Base-by-base conservation (phyloP, 176 grass and related monocot genomes). In the Poa annua region DNA sequence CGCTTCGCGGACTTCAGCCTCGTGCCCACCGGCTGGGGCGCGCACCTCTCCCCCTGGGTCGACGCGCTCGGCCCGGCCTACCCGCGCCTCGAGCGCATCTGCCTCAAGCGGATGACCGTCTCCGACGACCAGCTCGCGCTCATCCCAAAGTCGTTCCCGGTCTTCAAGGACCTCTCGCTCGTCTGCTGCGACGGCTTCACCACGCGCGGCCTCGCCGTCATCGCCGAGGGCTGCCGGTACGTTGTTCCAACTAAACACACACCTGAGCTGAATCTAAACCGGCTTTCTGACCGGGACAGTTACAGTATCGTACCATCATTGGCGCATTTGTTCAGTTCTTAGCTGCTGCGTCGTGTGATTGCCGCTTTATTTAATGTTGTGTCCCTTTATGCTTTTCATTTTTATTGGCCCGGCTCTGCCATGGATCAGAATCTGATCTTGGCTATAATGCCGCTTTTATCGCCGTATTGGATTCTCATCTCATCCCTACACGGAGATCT, bases 171-270 rank as follows among this genome's bases (percentile, higher is more conserved):
- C 19, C 91, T 98, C 80, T 84, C 91, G 33, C 88, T 98, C 10
- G 87, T 95, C 25, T 94, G 90, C 91, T 98, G 96, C 55, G 96
- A 98, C 38, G 96, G 96, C 1, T 98, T 98, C 85, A 91, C 90
- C 92, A 98, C 96, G 3, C 17, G 68, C 14, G 96, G 96, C 49
- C 96, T 98, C 76, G 90, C 96, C 19, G 35, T 56, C 77, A 85
- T 98, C 71, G 90, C 91, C 42, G 89, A 88, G 84, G 53, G 85
- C 11, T 98, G 96, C 96, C 86, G 92, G 96, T 95, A 85, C 34
- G 78, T 5, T 34, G 54, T 20, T 33, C 50, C 5, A 19, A 53
- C 49, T 51, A 49, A 57, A 75, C 67, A 64, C 66, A 75, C 67
- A 64, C 66, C 33, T n/a, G 47, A 35, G 59, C 59, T 67, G 81